Evolutionary conservation across 495 filamentous ascomycete genomes (phyloP).

Genomic region (Hyaloscypha variabilis): DNA sequence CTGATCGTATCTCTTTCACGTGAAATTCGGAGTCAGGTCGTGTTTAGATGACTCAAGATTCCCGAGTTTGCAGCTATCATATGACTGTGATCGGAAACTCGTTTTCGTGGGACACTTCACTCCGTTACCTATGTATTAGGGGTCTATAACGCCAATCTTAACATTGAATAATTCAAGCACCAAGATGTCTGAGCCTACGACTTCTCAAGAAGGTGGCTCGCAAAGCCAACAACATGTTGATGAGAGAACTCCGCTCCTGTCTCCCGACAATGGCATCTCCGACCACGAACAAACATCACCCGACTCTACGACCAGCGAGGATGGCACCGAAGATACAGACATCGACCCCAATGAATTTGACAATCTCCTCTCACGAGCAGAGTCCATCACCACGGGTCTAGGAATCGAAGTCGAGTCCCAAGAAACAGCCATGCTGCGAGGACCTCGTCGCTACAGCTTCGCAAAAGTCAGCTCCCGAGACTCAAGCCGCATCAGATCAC

Average conservation of each 20-base stretch:
- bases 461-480: neutral
- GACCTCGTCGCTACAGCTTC: conserved; percentile 24
- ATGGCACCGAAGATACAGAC: conserved; percentile 28
- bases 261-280: neutral
- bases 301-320: conserved; percentile 17
- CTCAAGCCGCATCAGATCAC: neutral
- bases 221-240: neutral
- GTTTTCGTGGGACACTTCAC: neutral
- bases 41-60: neutral
- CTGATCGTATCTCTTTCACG: neutral
- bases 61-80: neutral
- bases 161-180: neutral
- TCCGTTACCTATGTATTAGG: too few species aligned
- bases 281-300: conserved; percentile 12
- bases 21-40: neutral
- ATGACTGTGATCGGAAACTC: neutral
- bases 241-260: conserved; percentile 28
- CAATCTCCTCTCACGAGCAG: conserved; percentile 41
- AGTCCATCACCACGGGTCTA: conserved; percentile 35
- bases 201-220: neutral
- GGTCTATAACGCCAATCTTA: too few species aligned
- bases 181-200: neutral
- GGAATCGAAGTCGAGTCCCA: conserved; percentile 44
- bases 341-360: conserved; percentile 46
- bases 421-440: conserved; percentile 38